Base-by-base conservation (phyloP, 768 basidiomycete genomes). In the Candolleomyces eurysporus region DNA sequence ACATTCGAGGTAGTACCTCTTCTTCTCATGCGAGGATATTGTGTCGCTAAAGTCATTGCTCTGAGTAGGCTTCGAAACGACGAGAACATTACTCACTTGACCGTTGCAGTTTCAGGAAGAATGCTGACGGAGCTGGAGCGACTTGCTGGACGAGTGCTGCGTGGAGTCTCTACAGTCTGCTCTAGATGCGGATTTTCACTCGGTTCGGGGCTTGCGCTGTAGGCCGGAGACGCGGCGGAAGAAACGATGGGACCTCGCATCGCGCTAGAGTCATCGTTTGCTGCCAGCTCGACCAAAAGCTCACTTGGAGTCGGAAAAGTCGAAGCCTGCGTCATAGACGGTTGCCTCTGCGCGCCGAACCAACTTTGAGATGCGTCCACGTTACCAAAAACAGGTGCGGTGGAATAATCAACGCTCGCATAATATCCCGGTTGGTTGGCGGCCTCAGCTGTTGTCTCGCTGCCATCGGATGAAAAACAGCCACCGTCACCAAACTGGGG, bases 21-120 rank as follows among this genome's bases (percentile, higher is more conserved):
- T 90, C 67, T 90, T 90, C 67, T 91, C 89, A 66, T 91, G 89
- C 6, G 88, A 89, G 3, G 89, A 87, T 59, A 91, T 90, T n/a
- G 79, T 79, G 55, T 90, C 89, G 1, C 87, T 88, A 61, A 40
- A 48, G 6, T 36, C 3, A 36, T 36, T 36, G 36, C 11, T 36
- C 8, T 36, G 36, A 36, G 11, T 36, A 36, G 36, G 11, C n/a
- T 31, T 13, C 48, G 53, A 16, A 45, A 62, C 26, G 52, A 46
- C 19, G 7, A 30, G 48, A 30, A 49, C 48, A 10, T 46, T 0
- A 76, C 85, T 59, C 65, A 87, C 87, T 85, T 86, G 67, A 88
- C 88, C 17, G 85, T 87, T 6, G 82, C 82, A 30, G 39, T 14
- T n/a, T 53, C 56, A 43, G 54, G 54, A 5, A 56, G 36, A 40